Evolutionary conservation across 2,329 filamentous ascomycete species (phyloP).

Genomic region (Phialemoniopsis sp.): DNA sequence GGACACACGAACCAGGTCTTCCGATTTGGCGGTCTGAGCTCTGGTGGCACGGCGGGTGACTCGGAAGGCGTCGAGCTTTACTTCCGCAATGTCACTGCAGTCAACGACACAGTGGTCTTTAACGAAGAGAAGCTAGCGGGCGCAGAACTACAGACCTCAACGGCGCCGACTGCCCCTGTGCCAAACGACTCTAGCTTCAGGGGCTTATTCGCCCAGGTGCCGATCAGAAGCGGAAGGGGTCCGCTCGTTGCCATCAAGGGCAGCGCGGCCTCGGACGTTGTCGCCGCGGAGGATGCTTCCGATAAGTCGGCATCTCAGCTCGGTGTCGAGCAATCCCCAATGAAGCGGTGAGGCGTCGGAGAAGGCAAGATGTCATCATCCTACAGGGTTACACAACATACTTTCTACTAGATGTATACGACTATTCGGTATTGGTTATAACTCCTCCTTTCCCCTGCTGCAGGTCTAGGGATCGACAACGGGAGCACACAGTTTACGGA

Average conservation of each 20-base stretch:
- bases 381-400: no score
- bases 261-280: no score
- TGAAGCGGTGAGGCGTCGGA: background rate
- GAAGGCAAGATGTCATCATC: no score
- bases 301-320: background rate
- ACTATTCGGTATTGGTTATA: no score
- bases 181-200: background rate
- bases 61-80: slow-evolving; percentile 43
- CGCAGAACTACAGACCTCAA: background rate
- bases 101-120: slow-evolving; percentile 46
- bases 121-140: slow-evolving; percentile 39
- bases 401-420: no score
- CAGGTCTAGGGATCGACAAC: no score
- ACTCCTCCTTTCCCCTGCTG: no score
- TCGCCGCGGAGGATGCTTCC: background rate
- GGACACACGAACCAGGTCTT: slow-evolving; percentile 56
- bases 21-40: slow-evolving; percentile 37
- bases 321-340: background rate
- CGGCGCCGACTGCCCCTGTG: background rate
- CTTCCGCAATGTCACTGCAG: slow-evolving; percentile 47
- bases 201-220: slow-evolving; percentile 8
- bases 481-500: no score
- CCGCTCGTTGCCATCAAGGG: background rate
- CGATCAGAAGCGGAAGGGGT: background rate
- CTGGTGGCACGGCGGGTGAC: slow-evolving; percentile 12